A percentile compares a stretch with the other conserved stretches of the same genome.
These are phyloP conservation scores for Scolecobasidium constrictum DNA, from an alignment of 2,329 filamentous ascomycete species.

Conservation along the genomic window DNA sequence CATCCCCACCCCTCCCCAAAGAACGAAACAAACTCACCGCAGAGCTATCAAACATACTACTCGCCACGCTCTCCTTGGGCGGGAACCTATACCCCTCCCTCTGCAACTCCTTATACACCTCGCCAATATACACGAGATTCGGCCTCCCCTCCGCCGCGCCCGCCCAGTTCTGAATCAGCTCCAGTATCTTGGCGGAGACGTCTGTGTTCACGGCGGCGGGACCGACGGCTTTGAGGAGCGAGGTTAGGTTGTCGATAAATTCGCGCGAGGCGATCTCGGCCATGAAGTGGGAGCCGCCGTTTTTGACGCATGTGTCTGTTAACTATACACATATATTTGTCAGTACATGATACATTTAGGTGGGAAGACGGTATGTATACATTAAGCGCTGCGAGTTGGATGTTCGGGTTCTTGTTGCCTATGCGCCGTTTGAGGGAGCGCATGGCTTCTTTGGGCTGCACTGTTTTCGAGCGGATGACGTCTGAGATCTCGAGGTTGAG, in stretches of 20 bases:
- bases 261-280: conserved; percentile 91
- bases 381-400: conserved; percentile 88
- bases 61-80: conserved; percentile 74
- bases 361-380: conserved; percentile 36
- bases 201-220: conserved; percentile 66
- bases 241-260: conserved; percentile 95
- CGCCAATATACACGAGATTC: conserved; percentile 75
- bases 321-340: conserved; percentile 42
- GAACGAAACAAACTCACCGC: conserved; percentile 52
- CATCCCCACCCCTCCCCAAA: not conserved
- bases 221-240: conserved; percentile 73
- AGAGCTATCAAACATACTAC: conserved; percentile 95
- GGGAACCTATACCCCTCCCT: conserved; percentile 83
- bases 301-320: conserved; percentile 97
- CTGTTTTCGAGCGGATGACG: conserved; percentile 91
- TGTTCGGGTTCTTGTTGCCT: conserved; percentile 95
- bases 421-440: conserved; percentile 87
- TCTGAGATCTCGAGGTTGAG: conserved; percentile 98
- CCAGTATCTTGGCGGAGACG: conserved; percentile 81
- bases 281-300: conserved; percentile 91
- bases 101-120: conserved; percentile 75
- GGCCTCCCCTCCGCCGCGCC: conserved; percentile 75
- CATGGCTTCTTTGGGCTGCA: conserved; percentile 97
- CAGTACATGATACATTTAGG: conserved; percentile 12
- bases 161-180: conserved; percentile 89